These are phyloP conservation scores for Daldinia childiae DNA, from an alignment of 495 filamentous ascomycete species.

Conservation along the genomic window DNA sequence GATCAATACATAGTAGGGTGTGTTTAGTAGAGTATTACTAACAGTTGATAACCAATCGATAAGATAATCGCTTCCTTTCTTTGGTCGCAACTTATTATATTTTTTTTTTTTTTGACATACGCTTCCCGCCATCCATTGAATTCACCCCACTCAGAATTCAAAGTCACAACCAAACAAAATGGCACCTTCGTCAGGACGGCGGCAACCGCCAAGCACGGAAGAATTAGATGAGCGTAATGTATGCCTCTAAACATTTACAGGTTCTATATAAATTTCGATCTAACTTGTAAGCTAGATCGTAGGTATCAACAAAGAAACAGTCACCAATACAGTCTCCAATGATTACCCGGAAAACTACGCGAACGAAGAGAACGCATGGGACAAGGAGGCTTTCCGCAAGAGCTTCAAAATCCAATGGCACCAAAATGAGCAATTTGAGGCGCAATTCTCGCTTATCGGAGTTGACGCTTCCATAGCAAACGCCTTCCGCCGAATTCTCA, in stretches of 20 bases:
- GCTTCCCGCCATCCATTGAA: slow-evolving; percentile 1
- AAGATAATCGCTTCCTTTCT: slow-evolving; percentile 30
- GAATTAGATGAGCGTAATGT: slow-evolving; percentile 56
- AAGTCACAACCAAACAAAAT: slow-evolving; percentile 44
- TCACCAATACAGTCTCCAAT: slow-evolving; percentile 85
- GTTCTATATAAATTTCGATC: neutral
- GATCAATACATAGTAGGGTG: slow-evolving; percentile 26
- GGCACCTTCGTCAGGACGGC: slow-evolving; percentile 51
- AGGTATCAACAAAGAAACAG: slow-evolving; percentile 84
- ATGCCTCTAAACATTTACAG: slow-evolving; percentile 8
- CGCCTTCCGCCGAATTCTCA: slow-evolving; percentile 95
- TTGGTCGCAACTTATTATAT: neutral
- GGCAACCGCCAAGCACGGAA: slow-evolving; percentile 49
- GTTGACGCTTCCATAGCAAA: slow-evolving; percentile 94
- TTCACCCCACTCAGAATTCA: slow-evolving; percentile 27
- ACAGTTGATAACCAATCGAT: slow-evolving; percentile 20
- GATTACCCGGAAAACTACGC: slow-evolving; percentile 93
- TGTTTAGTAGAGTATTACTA: neutral
- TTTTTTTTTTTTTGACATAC: slow-evolving; percentile 36
- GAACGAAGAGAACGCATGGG: slow-evolving; percentile 90
- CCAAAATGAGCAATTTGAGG: slow-evolving; percentile 75
- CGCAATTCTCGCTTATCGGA: slow-evolving; percentile 90
- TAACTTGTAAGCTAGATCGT: slow-evolving; percentile 70
- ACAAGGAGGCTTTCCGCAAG: slow-evolving; percentile 74
- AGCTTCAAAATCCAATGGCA: slow-evolving; percentile 82